Base-by-base conservation (phyloP, 2,329 filamentous ascomycete genomes). In the Aspergillus sp. region DNA sequence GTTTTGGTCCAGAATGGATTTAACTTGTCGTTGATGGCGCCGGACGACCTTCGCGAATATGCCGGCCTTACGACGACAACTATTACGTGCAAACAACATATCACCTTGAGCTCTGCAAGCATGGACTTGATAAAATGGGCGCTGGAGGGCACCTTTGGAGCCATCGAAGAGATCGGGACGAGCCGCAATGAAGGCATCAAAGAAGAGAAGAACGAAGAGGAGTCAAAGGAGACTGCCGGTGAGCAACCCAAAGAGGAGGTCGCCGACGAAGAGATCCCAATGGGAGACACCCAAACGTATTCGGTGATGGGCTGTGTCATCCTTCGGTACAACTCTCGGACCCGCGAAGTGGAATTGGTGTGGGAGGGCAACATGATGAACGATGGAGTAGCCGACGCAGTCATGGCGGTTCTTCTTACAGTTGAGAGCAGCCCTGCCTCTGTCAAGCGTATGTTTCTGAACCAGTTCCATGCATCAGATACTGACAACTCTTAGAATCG, bases 291-390 rank as follows among this genome's bases (percentile, higher is more conserved):
- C 5, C 55, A 58, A 15, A 52, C 65, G 7, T 78, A 78, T 51
- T 64, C 72, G 16, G 76, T 98, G 50, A 96, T 98, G 89, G 89
- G 86, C 42, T 91, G 83, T 58, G 78, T 95, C 16, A 76, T 76
- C 5, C 78, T 96, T n/a, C 75, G 80, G 13, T 86, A 91, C 60
- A 74, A 74, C 42, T 74, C 69, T 40, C 57, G 61, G 8, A 80
- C 77, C 44, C 83, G 88, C 35, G 80, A 91, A 52, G 75, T 95
- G 4, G 86, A 93, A 56, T 69, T 96, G 2, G 86, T 94, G 61
- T 98, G 91, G 91, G 89, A 96, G 57, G 91, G 88, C 36, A 98
- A 96, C 56, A 83, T 94, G 66, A 80, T 95, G 52, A 98, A 96
- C 57, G 91, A 98, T 53, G 85, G 86, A 39, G 93, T 98, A 51